Evolutionary conservation across 495 filamentous ascomycete genomes (phyloP).

Genomic region (Hypomontagnella submonticulosa): DNA sequence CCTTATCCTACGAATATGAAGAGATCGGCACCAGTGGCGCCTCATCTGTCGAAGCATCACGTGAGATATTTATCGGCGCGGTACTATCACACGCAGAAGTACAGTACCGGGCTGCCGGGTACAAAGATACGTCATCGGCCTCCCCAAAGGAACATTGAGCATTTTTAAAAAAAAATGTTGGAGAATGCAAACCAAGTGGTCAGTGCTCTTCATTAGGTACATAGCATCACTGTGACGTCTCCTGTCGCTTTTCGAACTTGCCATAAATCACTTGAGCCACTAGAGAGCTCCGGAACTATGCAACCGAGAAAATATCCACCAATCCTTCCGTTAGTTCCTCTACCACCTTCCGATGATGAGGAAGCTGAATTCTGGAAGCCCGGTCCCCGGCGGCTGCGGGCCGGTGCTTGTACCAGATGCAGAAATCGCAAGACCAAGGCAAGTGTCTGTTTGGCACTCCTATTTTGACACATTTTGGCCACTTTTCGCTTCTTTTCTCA

Average conservation of each 20-base stretch:
- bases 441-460: neutral
- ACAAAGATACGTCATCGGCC: no score
- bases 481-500: neutral
- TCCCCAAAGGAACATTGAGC: no score
- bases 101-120: no score
- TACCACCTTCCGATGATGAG: neutral
- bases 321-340: constrained; percentile 20
- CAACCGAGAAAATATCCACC: constrained; percentile 23
- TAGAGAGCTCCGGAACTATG: neutral
- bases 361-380: neutral
- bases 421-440: constrained; percentile 27
- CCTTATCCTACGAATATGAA: no score
- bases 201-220: no score
- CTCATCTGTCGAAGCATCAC: no score
- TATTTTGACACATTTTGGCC: neutral
- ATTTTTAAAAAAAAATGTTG: no score
- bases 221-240: constrained; percentile 6
- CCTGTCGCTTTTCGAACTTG: neutral
- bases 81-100: no score
- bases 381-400: constrained; percentile 9
- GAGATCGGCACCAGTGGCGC: no score
- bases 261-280: neutral
- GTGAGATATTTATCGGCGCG: no score
- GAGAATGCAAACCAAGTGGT: no score
- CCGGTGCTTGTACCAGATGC: constrained; percentile 24